Conservation (phyloP, 2,329 filamentous ascomycete species). For the Epichloe elymi region DNA sequence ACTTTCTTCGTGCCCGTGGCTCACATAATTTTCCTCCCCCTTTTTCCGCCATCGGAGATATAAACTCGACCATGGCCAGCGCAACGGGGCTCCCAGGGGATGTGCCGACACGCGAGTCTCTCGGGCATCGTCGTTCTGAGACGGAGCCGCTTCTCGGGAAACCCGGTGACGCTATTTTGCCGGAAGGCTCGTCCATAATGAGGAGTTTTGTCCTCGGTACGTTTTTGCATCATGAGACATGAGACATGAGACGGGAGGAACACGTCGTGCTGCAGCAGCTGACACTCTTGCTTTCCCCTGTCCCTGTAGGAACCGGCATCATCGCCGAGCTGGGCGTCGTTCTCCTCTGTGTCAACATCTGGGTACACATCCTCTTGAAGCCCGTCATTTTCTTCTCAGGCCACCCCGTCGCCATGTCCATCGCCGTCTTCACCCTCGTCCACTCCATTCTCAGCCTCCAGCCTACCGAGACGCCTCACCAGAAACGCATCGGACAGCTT, state of each 20-base stretch:
- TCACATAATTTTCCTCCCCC: too few relatives aligned
- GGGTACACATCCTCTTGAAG: slow-evolving; percentile 61
- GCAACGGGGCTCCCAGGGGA: slow-evolving; percentile 51
- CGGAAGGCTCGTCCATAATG: slow-evolving; percentile 47
- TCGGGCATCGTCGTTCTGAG: slow-evolving; percentile 18
- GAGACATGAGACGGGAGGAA: neutral
- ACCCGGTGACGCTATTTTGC: slow-evolving; percentile 61
- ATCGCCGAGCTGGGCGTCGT: slow-evolving; percentile 68
- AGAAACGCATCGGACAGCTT: slow-evolving; percentile 51
- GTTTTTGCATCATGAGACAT: neutral
- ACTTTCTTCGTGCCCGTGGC: neutral
- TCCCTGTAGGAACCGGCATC: slow-evolving; percentile 55
- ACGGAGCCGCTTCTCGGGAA: slow-evolving; percentile 34
- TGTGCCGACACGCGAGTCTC: slow-evolving; percentile 14
- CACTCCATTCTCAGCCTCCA: slow-evolving; percentile 79
- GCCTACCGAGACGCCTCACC: slow-evolving; percentile 57
- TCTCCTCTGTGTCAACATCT: slow-evolving; percentile 64
- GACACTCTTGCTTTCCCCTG: neutral
- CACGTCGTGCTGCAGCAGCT: neutral
- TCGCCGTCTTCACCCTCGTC: slow-evolving; percentile 60
- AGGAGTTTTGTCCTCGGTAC: slow-evolving; percentile 65
- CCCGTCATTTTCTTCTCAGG: slow-evolving; percentile 70
- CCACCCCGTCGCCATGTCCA: slow-evolving; percentile 60
- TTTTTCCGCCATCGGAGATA: neutral
- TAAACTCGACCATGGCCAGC: slow-evolving; percentile 43